Evolutionary conservation across 2,329 filamentous ascomycete species (phyloP).

Genomic region (Plenodomus biglobosus): DNA sequence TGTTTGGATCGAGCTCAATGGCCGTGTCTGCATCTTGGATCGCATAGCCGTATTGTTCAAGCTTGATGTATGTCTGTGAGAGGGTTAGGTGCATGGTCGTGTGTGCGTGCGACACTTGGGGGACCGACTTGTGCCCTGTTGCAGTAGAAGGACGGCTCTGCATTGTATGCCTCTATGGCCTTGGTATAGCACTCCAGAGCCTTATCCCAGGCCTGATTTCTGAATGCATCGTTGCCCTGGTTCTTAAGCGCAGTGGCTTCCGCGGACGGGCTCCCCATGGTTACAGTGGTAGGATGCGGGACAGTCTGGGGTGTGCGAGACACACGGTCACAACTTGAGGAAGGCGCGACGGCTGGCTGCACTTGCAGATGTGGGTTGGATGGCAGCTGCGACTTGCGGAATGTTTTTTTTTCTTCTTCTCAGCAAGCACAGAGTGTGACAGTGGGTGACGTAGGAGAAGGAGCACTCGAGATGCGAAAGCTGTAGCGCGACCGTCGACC

Average conservation of each 20-base stretch:
- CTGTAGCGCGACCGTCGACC: slow-evolving; percentile 10
- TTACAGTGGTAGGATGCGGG: slow-evolving; percentile 11
- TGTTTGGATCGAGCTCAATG: slow-evolving; percentile 81
- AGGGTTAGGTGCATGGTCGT: slow-evolving; percentile 17
- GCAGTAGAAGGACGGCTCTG: slow-evolving; percentile 87
- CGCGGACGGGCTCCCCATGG: slow-evolving; percentile 53
- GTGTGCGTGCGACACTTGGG: slow-evolving; percentile 3
- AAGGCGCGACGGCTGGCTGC: slow-evolving; percentile 21
- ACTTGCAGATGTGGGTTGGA: slow-evolving; percentile 4
- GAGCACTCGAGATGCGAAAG: slow-evolving; percentile 10
- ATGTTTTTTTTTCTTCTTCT: slow-evolving; percentile 1
- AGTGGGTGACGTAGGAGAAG: slow-evolving; percentile 13
- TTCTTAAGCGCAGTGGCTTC: slow-evolving; percentile 85
- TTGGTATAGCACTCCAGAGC: slow-evolving; percentile 84
- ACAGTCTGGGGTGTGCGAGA: slow-evolving; percentile 12
- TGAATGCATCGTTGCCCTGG: slow-evolving; percentile 92
- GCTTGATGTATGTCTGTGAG: slow-evolving; percentile 85
- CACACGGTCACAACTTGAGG: slow-evolving; percentile 12
- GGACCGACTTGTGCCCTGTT: slow-evolving; percentile 85
- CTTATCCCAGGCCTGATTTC: slow-evolving; percentile 78
- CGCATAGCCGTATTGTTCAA: slow-evolving; percentile 91
- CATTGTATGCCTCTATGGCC: slow-evolving; percentile 80
- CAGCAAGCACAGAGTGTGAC: slow-evolving; percentile 5
- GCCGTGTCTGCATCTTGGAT: slow-evolving; percentile 89
- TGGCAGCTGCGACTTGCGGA: slow-evolving; percentile 7